phyloP scores from a whole-genome alignment of 345 rosid species.

The Gossypium stocksii region DNA sequence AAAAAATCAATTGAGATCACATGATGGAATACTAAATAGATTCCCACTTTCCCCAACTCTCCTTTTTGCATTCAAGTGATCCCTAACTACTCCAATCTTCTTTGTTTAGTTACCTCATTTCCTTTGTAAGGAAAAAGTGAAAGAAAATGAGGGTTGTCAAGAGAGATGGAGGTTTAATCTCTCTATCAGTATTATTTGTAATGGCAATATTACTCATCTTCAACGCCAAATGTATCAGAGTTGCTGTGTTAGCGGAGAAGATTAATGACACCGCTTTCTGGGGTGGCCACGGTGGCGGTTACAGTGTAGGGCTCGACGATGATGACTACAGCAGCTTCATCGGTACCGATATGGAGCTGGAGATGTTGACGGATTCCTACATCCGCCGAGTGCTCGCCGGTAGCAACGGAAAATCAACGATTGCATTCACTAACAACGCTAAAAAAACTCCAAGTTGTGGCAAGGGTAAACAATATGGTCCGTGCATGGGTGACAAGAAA shows the following conservation, averaged over 20 bases:
- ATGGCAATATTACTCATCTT: not conserved
- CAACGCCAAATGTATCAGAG: not conserved
- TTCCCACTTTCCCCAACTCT: not conserved
- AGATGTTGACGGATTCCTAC: conserved; percentile 11
- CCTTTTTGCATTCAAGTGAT: not conserved
- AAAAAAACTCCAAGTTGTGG: not conserved
- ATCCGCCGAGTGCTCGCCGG: not conserved
- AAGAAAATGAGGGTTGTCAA: not conserved
- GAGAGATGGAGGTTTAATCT: not conserved
- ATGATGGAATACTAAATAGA: not conserved
- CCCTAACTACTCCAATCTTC: not conserved
- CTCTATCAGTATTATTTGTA: not conserved
- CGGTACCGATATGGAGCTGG: not conserved
- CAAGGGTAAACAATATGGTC: not conserved
- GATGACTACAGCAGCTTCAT: not conserved
- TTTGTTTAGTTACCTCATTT: not conserved
- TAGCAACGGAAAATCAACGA: not conserved
- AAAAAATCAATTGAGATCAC: not conserved
- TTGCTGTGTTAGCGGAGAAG: not conserved
- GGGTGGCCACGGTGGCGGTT: no score
- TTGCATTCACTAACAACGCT: not conserved
- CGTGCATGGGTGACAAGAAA: not conserved
- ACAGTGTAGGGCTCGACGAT: not conserved
- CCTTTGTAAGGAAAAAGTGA: not conserved
- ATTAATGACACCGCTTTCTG: not conserved